phyloP scores from a whole-genome alignment of 139 green algal genomes.

The Desmodesmus armatus region DNA sequence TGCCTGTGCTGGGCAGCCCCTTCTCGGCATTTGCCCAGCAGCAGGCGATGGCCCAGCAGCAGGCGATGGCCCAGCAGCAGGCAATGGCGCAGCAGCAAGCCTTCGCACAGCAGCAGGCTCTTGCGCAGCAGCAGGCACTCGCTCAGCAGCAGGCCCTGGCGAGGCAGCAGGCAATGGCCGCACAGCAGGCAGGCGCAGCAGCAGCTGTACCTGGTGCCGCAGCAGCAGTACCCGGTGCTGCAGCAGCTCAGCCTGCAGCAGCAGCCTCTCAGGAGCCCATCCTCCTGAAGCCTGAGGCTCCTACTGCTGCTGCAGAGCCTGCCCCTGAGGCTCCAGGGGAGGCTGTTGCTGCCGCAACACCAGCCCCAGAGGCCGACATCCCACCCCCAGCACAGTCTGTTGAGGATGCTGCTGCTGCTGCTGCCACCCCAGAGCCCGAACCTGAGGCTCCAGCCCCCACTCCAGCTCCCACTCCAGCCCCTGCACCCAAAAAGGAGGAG shows the following conservation, averaged over 20 bases:
- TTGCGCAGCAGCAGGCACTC: constrained; percentile 27
- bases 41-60: not conserved
- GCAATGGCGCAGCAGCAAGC: constrained; percentile 30
- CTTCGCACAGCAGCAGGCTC: constrained; percentile 26
- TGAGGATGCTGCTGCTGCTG: too few species aligned
- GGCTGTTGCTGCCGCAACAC: not conserved
- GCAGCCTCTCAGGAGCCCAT: not conserved
- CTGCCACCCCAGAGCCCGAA: too few species aligned
- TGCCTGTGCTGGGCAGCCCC: constrained; percentile 27
- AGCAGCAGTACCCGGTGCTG: not conserved
- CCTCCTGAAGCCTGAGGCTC: not conserved
- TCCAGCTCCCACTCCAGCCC: too few species aligned
- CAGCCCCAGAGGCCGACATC: not conserved
- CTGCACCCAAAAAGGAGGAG: too few species aligned
- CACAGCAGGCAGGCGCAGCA: constrained; percentile 14
- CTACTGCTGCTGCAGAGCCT: not conserved
- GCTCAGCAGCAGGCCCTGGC: not conserved
- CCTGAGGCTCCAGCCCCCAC: too few species aligned
- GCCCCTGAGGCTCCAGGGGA: not conserved
- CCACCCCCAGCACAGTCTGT: not conserved
- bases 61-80: constrained; percentile 21
- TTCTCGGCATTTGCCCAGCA: constrained; percentile 19
- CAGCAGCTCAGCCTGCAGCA: not conserved
- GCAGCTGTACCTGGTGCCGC: not conserved
- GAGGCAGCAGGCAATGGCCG: not conserved